A percentile compares a stretch with the other conserved stretches of the same genome.
These are phyloP conservation scores for Cyclotella cryptica DNA, from an alignment of 108 stramenopile species.

Conservation along the genomic window DNA sequence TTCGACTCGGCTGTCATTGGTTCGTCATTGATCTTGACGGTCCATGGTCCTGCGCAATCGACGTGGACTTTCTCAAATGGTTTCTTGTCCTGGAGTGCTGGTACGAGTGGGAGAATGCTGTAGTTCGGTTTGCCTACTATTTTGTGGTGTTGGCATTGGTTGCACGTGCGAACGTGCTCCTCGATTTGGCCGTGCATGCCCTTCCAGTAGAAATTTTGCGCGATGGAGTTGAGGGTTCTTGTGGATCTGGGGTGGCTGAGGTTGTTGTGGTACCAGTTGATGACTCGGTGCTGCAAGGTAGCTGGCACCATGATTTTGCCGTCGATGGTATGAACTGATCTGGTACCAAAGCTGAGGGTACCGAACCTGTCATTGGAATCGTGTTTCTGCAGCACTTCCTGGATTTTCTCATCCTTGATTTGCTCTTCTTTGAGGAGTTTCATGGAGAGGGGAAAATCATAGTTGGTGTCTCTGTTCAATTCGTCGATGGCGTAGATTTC, in stretches of 20 bases:
- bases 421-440: conserved; percentile 2
- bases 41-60: conserved; percentile 21
- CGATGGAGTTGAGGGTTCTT: conserved; percentile 5
- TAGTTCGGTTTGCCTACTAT: conserved; percentile 17
- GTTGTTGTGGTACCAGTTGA: conserved; percentile 32
- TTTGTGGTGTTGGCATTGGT: conserved; percentile 21
- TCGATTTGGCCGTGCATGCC: conserved; percentile 2
- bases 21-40: not conserved
- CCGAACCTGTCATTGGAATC: too few relatives aligned
- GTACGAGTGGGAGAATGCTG: not conserved
- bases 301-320: conserved; percentile 9
- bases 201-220: conserved; percentile 1
- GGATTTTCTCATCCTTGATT: not conserved
- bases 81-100: conserved; percentile 11
- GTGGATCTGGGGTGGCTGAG: conserved; percentile 22
- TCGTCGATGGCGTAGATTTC: conserved; percentile 10
- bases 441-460: conserved; percentile 18
- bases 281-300: not conserved
- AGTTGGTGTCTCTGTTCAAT: not conserved
- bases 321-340: conserved; percentile 5
- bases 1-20: not conserved
- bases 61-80: conserved; percentile 19
- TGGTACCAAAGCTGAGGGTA: too few relatives aligned
- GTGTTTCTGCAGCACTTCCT: too few relatives aligned
- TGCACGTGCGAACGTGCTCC: conserved; percentile 6